Evolutionary conservation across 352 stramenopile species (phyloP).

Genomic region (Phytopythium ostracodes): DNA sequence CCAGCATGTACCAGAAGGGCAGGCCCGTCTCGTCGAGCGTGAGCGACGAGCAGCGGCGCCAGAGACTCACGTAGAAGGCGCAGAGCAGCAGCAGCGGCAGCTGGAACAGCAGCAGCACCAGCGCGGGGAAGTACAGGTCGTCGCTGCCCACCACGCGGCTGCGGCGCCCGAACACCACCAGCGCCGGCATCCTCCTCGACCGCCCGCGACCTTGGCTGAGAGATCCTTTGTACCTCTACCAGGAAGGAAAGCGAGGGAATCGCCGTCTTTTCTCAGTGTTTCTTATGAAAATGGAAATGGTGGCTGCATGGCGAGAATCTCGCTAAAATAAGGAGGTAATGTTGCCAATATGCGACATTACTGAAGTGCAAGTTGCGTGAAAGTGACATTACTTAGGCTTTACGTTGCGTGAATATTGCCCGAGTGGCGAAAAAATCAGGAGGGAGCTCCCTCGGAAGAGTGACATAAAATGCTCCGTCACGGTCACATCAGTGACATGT

Average conservation of each 20-base stretch:
- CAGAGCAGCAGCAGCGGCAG: constrained; percentile 60
- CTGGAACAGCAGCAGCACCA: constrained; percentile 77
- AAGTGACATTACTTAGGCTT: background rate
- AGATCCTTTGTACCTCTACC: no score
- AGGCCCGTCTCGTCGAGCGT: constrained; percentile 50
- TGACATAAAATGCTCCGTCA: no score
- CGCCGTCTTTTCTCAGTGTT: no score
- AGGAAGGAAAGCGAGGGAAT: no score
- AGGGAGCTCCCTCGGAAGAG: no score
- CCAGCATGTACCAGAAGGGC: constrained; percentile 79
- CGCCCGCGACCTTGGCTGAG: background rate
- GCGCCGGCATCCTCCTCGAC: constrained; percentile 54
- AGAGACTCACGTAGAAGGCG: constrained; percentile 59
- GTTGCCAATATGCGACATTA: background rate
- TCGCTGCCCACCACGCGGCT: constrained; percentile 82
- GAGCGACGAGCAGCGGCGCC: constrained; percentile 62
- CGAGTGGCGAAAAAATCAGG: no score
- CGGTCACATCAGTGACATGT: no score
- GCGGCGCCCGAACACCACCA: constrained; percentile 78
- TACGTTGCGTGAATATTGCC: no score
- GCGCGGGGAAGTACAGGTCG: constrained; percentile 79
- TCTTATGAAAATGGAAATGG: background rate
- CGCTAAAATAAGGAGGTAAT: background rate
- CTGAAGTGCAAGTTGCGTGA: background rate
- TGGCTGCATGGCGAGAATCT: background rate